phyloP scores from a whole-genome alignment of 305 asterid genomes.

The Striga hermonthica region DNA sequence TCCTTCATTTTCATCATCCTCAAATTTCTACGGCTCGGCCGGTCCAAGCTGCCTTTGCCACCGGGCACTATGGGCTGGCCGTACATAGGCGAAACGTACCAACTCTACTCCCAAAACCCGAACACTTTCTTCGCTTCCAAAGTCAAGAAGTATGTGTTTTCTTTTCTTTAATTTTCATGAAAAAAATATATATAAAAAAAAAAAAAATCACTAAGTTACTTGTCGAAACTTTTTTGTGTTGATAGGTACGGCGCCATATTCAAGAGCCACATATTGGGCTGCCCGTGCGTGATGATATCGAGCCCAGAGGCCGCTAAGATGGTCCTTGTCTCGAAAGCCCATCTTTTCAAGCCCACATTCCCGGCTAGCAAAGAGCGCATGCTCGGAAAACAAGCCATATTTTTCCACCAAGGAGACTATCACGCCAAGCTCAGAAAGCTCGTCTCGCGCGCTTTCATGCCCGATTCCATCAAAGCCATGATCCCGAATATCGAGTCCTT shows the following conservation, averaged over 20 bases:
- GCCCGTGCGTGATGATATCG: constrained; percentile 73
- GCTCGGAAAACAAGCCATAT: constrained; percentile 79
- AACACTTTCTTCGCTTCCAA: constrained; percentile 66
- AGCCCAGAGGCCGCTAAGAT: constrained; percentile 69
- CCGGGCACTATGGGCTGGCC: constrained; percentile 94
- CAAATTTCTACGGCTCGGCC: constrained; percentile 36
- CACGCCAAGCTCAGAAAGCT: constrained; percentile 61
- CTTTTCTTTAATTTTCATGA: too few relatives aligned
- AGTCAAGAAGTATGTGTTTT: constrained; percentile 52
- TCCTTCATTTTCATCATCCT: constrained; percentile 29
- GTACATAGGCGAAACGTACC: constrained; percentile 71
- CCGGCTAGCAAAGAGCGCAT: constrained; percentile 84
- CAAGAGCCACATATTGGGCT: constrained; percentile 76
- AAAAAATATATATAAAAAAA: too few relatives aligned
- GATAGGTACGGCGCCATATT: constrained; percentile 70
- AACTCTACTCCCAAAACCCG: constrained; percentile 72
- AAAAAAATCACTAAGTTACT: too few relatives aligned
- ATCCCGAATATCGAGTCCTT: constrained; percentile 50
- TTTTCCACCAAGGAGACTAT: constrained; percentile 75
- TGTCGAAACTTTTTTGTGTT: not conserved
- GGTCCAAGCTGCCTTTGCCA: constrained; percentile 51
- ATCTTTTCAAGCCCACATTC: constrained; percentile 77
- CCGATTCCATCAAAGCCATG: constrained; percentile 55
- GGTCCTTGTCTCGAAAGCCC: constrained; percentile 62
- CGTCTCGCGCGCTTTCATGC: constrained; percentile 68